Conservation (phyloP, 176 grass and related monocot species). For the Stipa capillata region DNA sequence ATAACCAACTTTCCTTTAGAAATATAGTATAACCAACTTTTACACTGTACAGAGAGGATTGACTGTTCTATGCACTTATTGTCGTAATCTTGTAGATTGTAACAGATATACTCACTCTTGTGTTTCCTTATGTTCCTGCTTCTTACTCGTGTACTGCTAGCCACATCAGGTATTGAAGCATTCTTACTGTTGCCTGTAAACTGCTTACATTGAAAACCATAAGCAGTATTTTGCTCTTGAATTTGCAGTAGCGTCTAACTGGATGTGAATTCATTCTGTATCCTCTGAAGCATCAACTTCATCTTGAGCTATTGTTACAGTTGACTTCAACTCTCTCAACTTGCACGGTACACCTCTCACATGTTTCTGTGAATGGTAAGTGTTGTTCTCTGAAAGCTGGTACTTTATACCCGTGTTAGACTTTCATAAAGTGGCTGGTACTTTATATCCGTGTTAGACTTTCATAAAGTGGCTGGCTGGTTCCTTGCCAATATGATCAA, state of each 20-base stretch:
- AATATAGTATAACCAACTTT: not conserved
- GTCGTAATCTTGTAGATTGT: not conserved
- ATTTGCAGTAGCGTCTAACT: not conserved
- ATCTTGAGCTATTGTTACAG: not conserved
- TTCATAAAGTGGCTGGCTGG: not conserved
- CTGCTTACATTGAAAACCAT: not conserved
- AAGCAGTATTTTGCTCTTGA: not conserved
- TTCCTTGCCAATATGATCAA: not conserved
- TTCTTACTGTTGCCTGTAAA: not conserved
- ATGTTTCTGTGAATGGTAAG: constrained; percentile 20
- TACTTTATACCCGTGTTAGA: constrained; percentile 9
- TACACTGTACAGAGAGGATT: constrained; percentile 12
- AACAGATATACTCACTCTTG: not conserved
- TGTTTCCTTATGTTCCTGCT: not conserved
- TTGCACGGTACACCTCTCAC: constrained; percentile 3
- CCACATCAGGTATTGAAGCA: not conserved
- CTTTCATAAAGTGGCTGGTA: constrained; percentile 6
- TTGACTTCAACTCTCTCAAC: not conserved
- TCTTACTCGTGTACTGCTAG: not conserved
- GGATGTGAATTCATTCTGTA: not conserved
- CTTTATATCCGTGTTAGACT: constrained; percentile 6
- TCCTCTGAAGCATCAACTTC: not conserved
- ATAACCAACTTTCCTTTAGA: too few relatives aligned
- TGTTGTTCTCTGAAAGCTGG: not conserved
- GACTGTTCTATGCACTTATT: not conserved